Conservation (phyloP, 768 basidiomycete species). For the Lactarius tabidus region DNA sequence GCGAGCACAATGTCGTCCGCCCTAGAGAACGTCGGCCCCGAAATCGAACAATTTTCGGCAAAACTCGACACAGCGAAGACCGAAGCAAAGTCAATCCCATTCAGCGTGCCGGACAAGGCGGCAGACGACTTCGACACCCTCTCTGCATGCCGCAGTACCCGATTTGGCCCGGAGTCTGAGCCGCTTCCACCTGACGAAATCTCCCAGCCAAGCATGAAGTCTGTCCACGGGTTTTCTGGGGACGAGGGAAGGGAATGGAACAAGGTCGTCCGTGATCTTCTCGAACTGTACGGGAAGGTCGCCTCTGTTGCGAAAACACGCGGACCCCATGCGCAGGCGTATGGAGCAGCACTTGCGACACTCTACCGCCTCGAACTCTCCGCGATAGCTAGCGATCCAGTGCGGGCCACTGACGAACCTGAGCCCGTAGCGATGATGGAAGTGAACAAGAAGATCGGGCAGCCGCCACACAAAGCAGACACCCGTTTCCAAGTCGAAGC, state of each 20-base stretch:
- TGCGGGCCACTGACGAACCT: constrained; percentile 26
- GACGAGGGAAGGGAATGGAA: constrained; percentile 30
- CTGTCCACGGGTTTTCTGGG: constrained; percentile 24
- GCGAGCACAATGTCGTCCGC: constrained; percentile 32
- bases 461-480: constrained; percentile 36
- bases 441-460: constrained; percentile 34
- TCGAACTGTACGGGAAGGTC: constrained; percentile 29
- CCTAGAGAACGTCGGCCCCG: constrained; percentile 22
- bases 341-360: constrained; percentile 34
- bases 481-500: constrained; percentile 36
- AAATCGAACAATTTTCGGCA: constrained; percentile 19
- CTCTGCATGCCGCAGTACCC: not conserved
- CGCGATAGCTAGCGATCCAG: constrained; percentile 25
- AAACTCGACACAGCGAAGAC: constrained; percentile 11
- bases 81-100: constrained; percentile 23
- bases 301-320: constrained; percentile 28
- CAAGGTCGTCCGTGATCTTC: constrained; percentile 25
- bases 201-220: constrained; percentile 18
- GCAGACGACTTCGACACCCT: constrained; percentile 8
- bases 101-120: not conserved
- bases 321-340: constrained; percentile 34
- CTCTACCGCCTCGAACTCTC: constrained; percentile 33
- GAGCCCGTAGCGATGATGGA: constrained; percentile 30
- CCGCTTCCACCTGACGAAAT: constrained; percentile 23
- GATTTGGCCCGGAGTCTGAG: constrained; percentile 18